Conservation (phyloP, 1,284 basidiomycete genomes). For the Trichosporon sp. region DNA sequence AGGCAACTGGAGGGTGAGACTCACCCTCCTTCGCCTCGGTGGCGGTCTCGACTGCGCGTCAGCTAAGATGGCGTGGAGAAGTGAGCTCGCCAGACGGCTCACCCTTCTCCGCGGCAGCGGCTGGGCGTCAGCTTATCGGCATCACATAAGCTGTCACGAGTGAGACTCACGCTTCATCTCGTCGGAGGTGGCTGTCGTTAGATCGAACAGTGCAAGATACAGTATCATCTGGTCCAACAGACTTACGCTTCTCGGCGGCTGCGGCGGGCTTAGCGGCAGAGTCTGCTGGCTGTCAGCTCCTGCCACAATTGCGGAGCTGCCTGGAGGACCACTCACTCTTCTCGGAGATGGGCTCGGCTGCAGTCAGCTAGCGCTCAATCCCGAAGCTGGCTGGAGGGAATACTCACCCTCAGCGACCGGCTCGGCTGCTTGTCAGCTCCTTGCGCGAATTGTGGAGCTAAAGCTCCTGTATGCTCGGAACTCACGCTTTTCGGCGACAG, state of each 20-base stretch:
- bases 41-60: not conserved
- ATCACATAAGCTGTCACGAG: too few species aligned
- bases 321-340: too few species aligned
- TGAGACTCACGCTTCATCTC: not conserved
- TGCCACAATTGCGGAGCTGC: too few species aligned
- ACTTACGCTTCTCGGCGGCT: not conserved
- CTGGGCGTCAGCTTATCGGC: not conserved
- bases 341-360: too few species aligned
- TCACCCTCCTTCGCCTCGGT: not conserved
- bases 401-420: too few species aligned
- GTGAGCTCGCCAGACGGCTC: not conserved
- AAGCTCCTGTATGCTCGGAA: not conserved
- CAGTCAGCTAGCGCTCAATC: too few species aligned
- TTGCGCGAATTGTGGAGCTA: not conserved
- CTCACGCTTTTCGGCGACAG: too few species aligned
- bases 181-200: not conserved
- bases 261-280: too few species aligned
- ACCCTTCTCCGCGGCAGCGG: not conserved
- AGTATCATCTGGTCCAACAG: not conserved
- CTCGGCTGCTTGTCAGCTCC: not conserved
- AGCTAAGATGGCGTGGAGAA: not conserved
- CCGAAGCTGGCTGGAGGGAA: too few species aligned
- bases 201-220: not conserved
- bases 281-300: too few species aligned
- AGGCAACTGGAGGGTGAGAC: too few species aligned